Evolutionary conservation across 306 rosid genomes (phyloP), one percentile per base, ranked within the genome.

Genomic region (Trichosanthes truncata): DNA sequence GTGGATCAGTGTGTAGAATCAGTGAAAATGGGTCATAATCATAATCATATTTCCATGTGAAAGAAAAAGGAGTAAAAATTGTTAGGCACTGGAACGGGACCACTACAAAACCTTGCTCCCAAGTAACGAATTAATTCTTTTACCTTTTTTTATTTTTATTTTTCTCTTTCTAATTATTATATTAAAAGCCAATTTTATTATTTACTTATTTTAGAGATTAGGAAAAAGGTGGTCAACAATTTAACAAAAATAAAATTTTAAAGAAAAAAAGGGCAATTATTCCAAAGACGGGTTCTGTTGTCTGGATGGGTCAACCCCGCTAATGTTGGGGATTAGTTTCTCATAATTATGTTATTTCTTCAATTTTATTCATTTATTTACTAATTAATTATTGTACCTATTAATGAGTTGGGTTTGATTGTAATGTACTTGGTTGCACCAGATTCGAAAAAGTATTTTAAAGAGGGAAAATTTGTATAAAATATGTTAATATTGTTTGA

Each of bases 161-260:
- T 46, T 23, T 7, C 0, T 71, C 4, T 68, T 68, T 68, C 9
- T 71, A 71, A 71, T 71, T 71, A 71, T 45, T 69, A 41, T 40
- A 66, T 43, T n/a, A 5, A 69, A 71, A 45, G 9, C 36, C 77
- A 45, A 41, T 48, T 73, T 43, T 14, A 62, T 62, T 62, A 48
- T 7, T 48, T 73, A 36, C 55, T 69, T 21, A 40, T 18, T 67
- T 3, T 18, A 43, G 17, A 41, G 33, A 41, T 25, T 46, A 23
- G 57, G 33, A 71, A 71, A 71, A 72, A 73, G 35, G 41, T 73
- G 59, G 78, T 73, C 78, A 73, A 48, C 60, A 73, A 73, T 73
- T 73, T 73, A 14, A 71, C 56, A 68, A 40, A 38, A 36, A 9
- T 1, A 18, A 35, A 35, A 69, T 11, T 12, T 10, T 0, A 41